phyloP scores from a whole-genome alignment of 2,329 filamentous ascomycete species.

The Trichothecium sympodiale region DNA sequence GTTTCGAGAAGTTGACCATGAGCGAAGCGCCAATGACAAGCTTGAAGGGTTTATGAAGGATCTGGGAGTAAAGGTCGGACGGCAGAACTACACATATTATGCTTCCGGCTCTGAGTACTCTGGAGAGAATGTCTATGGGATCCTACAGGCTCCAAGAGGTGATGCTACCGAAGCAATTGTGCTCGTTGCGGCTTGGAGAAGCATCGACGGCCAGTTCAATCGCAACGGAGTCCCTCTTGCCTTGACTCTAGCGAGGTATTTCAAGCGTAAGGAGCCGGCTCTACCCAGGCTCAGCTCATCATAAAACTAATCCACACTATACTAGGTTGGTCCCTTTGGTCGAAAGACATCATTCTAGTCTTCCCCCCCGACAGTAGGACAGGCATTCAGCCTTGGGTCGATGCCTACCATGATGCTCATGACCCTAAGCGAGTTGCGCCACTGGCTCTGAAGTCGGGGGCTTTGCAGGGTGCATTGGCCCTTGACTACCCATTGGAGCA shows the following conservation, averaged over 20 bases:
- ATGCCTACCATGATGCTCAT: slow-evolving; percentile 91
- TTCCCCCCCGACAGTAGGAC: slow-evolving; percentile 81
- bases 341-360: slow-evolving; percentile 92
- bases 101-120: slow-evolving; percentile 62
- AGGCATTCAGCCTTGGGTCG: slow-evolving; percentile 92
- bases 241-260: slow-evolving; percentile 82
- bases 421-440: slow-evolving; percentile 58
- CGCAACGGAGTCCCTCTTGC: slow-evolving; percentile 78
- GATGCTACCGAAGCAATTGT: slow-evolving; percentile 97
- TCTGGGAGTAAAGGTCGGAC: slow-evolving; percentile 75
- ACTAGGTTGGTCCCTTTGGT: slow-evolving; percentile 91
- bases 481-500: slow-evolving; percentile 83
- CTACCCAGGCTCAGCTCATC: not conserved
- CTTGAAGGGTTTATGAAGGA: slow-evolving; percentile 66
- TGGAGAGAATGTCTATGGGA: slow-evolving; percentile 87
- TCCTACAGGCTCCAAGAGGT: slow-evolving; percentile 84
- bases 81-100: slow-evolving; percentile 78
- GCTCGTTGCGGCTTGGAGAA: slow-evolving; percentile 79
- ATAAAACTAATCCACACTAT: not conserved
- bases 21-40: slow-evolving; percentile 52
- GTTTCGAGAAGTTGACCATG: not conserved
- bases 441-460: slow-evolving; percentile 81
- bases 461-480: slow-evolving; percentile 85
- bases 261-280: slow-evolving; percentile 52
- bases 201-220: slow-evolving; percentile 68